Evolutionary conservation across 2,329 filamentous ascomycete species (phyloP), one percentile per base, ranked within the genome.

Genomic region (Hypoxylon sp.): DNA sequence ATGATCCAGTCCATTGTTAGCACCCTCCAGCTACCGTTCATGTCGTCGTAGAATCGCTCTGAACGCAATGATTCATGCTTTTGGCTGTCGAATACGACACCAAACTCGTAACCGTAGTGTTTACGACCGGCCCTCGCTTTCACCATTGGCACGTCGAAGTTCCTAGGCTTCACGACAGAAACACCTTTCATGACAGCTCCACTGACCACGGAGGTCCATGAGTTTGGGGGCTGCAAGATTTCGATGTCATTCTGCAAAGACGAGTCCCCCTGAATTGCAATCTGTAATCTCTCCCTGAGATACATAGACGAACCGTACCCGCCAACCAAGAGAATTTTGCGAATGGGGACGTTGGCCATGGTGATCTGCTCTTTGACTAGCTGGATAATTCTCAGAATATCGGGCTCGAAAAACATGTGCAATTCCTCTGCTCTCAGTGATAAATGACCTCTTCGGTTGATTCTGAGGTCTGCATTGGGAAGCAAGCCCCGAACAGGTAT

Each of bases 161-260:
- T 71, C 8, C 79, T 77, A 0, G 81, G 78, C 0, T 76, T 75
- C 31, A 73, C 75, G 19, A 79, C 77, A 1, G 81, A 79, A 1
- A 86, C 74, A 0, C 84, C 84, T 72, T 83, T 84, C 78, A 74
- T 83, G 4, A 84, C 83, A 13, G 86, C 85, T 5, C 86, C 86
- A 35, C 83, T 82, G 1, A 85, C 84, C 5, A 87, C 83, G 1
- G 85, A 83, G 0, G 80, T 79, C 85, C 85, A 87, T 2, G 83
- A 81, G 64, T 83, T 82, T 13, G 81, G 77, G 0, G 85, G 84
- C 57, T 85, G 84, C 55, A 87, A 74, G 29, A 87, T 80, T 29
- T 82, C 76, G 6, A 83, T 79, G 5, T 75, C 73, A 6, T 69
- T 57, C 8, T 77, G 71, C 6, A 84, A 75, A 0, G 79, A 39